phyloP scores from a whole-genome alignment of 768 basidiomycete species.

The Leccinum variicolor region DNA sequence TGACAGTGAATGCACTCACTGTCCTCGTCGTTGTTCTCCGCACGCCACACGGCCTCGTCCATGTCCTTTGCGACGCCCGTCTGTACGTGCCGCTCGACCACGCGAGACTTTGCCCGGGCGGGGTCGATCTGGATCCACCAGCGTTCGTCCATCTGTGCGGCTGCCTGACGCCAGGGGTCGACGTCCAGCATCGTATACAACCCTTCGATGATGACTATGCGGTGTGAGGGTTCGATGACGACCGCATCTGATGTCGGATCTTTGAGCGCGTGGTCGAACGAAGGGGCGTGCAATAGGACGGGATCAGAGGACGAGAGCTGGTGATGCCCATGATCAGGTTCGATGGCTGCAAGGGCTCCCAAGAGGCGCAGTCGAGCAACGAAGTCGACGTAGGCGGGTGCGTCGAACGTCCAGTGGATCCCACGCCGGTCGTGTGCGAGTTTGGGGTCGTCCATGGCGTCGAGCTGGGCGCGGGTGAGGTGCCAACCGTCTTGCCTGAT shows the following conservation, averaged over 20 bases:
- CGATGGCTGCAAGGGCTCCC: neutral
- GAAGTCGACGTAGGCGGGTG: constrained; percentile 65
- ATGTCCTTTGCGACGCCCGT: constrained; percentile 68
- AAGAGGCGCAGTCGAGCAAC: constrained; percentile 50
- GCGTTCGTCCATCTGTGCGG: constrained; percentile 66
- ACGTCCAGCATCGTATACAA: constrained; percentile 80
- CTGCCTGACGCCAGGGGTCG: constrained; percentile 68
- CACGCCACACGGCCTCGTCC: constrained; percentile 62
- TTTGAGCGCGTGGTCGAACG: constrained; percentile 85
- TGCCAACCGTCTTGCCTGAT: constrained; percentile 95
- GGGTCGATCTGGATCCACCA: constrained; percentile 67
- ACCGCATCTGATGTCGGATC: constrained; percentile 66
- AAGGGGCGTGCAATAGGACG: constrained; percentile 43
- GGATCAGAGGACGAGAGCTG: constrained; percentile 76
- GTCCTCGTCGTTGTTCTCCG: constrained; percentile 75
- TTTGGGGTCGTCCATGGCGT: constrained; percentile 68
- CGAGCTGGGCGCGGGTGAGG: constrained; percentile 73
- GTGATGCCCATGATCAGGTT: neutral
- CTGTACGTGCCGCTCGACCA: constrained; percentile 71
- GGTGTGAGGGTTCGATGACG: constrained; percentile 57
- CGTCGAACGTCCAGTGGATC: constrained; percentile 90
- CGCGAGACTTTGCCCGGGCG: constrained; percentile 51
- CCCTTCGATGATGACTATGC: constrained; percentile 85
- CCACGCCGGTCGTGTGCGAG: constrained; percentile 80
- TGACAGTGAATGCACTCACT: constrained; percentile 41